Percentiles rank a stretch among this genome's conserved stretches.
These are phyloP conservation scores for Zancudomyces culisetae DNA, from an alignment of 371 early-diverging fungal genomes.

Conservation along the genomic window DNA sequence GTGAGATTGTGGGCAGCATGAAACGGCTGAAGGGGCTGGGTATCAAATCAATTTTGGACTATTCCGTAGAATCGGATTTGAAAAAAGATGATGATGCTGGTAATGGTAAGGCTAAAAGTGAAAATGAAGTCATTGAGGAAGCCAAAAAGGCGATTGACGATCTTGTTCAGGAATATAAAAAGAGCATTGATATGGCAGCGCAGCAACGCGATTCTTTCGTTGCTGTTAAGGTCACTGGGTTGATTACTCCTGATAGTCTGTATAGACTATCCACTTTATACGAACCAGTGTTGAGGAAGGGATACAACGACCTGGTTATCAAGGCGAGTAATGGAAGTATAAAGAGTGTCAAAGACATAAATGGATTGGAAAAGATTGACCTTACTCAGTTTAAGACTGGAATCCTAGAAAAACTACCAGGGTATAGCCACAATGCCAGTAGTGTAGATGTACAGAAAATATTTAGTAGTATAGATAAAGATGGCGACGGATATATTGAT, in stretches of 20 bases:
- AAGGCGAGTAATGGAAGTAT: constrained; percentile 26
- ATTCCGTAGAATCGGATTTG: constrained; percentile 77
- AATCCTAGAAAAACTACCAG: constrained; percentile 14
- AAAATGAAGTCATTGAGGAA: constrained; percentile 20
- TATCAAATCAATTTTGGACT: constrained; percentile 74
- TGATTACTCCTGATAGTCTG: constrained; percentile 53
- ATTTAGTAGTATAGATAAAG: constrained; percentile 28
- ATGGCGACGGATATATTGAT: constrained; percentile 33
- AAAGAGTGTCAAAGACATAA: too few species aligned
- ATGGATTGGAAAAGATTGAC: constrained; percentile 9
- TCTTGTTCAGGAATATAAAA: constrained; percentile 31
- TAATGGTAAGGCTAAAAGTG: neutral
- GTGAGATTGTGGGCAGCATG: constrained; percentile 74
- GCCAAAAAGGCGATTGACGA: constrained; percentile 41
- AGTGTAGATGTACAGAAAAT: neutral
- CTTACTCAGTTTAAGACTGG: constrained; percentile 8
- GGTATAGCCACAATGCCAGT: constrained; percentile 7
- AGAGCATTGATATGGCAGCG: constrained; percentile 47
- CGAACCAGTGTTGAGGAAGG: neutral
- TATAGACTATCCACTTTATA: constrained; percentile 36
- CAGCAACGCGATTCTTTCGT: constrained; percentile 42
- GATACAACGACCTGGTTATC: constrained; percentile 7
- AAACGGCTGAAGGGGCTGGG: constrained; percentile 35
- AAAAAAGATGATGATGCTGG: constrained; percentile 16
- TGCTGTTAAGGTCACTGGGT: constrained; percentile 79